phyloP scores from a whole-genome alignment of 306 rosid genomes.

The Quillaja saponaria region DNA sequence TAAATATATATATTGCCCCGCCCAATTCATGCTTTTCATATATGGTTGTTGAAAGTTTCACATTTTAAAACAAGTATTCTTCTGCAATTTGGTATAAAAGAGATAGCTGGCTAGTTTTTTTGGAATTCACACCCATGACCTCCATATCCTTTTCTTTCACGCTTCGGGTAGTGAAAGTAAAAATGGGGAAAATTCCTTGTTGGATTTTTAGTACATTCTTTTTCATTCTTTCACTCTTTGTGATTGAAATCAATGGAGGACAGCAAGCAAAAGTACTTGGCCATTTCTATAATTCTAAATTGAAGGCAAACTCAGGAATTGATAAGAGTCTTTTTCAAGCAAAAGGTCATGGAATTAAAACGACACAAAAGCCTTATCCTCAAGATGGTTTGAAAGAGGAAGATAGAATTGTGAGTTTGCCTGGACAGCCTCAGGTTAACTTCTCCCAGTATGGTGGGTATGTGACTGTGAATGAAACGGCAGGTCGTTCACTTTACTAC shows the following conservation, averaged over 20 bases:
- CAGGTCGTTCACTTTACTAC: slow-evolving; percentile 76
- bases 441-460: slow-evolving; percentile 89
- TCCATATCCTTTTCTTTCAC: no score
- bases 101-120: no score
- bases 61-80: no score
- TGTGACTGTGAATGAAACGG: slow-evolving; percentile 57
- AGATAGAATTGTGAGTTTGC: slow-evolving; percentile 61
- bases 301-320: slow-evolving; percentile 25
- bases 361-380: slow-evolving; percentile 25
- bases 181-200: no score
- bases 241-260: slow-evolving; percentile 48
- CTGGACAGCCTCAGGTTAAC: slow-evolving; percentile 68
- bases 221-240: slow-evolving; percentile 27
- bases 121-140: no score
- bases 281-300: slow-evolving; percentile 34
- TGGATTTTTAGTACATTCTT: no score
- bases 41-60: no score
- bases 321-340: slow-evolving; percentile 50
- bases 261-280: slow-evolving; percentile 28
- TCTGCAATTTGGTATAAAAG: no score
- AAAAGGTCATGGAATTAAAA: background rate
- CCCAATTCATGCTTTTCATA: no score
- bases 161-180: no score
- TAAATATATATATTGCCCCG: no score
- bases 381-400: slow-evolving; percentile 61